Evolutionary conservation across 2,329 filamentous ascomycete genomes (phyloP), one percentile per base, ranked within the genome.

Genomic region (Fusarium luffae): DNA sequence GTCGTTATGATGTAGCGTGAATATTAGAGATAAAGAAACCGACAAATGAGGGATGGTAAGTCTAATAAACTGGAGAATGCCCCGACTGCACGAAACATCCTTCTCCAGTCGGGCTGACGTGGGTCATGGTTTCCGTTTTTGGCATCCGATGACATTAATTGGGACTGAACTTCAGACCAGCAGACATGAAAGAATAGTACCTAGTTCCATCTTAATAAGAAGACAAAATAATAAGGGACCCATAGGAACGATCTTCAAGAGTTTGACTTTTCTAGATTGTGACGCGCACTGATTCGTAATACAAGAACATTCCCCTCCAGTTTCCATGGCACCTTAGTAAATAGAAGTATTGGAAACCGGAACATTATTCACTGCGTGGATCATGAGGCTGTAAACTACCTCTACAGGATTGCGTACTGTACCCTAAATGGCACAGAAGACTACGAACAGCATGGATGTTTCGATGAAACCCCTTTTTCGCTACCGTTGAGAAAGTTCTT

Each of bases 1-100:
- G 13, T 30, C 28, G 30, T 25, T 56, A 71, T 52, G 68, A 70
- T 71, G 55, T 48, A 70, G 54, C 49, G 44, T 32, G 54, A 59
- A 67, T 63, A 54, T 57, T 32, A 28, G 23, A 54, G 51, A 63
- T 52, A 69, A 41, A 48, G 44, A 55, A 28, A 51, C 27, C 43
- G 43, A 63, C 46, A 40, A 58, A 63, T 68, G 50, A 59, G 51
- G 49, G 40, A 47, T 46, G 57, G 28, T 27, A 54, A 44, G 37
- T 58, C 54, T 51, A 34, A 32, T 51, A 34, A 42, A 42, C 30
- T 30, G 47, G 54, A 51, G 37, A 28, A 44, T 61, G 37, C 54
- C 44, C 63, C 21, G 41, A 23, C 32, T 28, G 25, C 28, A 49
- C 54, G 54, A 57, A 63, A 64, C 60, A n/a, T 37, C 18, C 34